A percentile compares a stretch with the other conserved stretches of the same genome.
Conservation (phyloP, 2,329 filamentous ascomycete species). For the Eurotiales sp. region DNA sequence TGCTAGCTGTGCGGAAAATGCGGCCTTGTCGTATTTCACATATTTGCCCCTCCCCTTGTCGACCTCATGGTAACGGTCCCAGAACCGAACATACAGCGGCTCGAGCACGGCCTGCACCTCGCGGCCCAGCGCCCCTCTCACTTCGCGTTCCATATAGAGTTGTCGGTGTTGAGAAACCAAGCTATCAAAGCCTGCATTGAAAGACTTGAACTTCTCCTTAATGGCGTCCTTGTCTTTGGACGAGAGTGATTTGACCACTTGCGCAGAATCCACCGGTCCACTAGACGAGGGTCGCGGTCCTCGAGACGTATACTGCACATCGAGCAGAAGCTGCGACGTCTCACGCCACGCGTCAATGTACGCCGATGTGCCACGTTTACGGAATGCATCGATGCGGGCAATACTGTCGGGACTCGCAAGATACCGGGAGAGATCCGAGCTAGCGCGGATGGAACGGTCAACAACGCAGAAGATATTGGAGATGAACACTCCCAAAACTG, state of each 20-base stretch:
- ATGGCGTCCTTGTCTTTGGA: constrained; percentile 94
- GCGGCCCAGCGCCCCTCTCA: constrained; percentile 71
- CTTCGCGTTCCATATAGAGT: constrained; percentile 87
- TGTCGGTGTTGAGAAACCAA: constrained; percentile 77
- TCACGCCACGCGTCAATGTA: constrained; percentile 90
- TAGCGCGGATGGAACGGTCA: constrained; percentile 77
- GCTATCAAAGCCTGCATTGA: constrained; percentile 88
- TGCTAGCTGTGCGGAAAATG: constrained; percentile 62
- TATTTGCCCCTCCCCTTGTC: constrained; percentile 98
- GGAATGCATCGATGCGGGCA: constrained; percentile 71
- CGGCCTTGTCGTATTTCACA: constrained; percentile 90
- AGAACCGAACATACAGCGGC: constrained; percentile 90
- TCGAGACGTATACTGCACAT: constrained; percentile 87
- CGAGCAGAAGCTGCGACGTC: constrained; percentile 76
- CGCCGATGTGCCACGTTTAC: constrained; percentile 75
- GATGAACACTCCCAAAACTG: constrained; percentile 79
- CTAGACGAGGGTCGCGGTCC: constrained; percentile 67
- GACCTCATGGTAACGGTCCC: constrained; percentile 94
- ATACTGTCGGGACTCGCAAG: constrained; percentile 61
- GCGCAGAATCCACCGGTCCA: constrained; percentile 65
- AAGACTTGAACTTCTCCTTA: constrained; percentile 90
- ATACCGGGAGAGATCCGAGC: constrained; percentile 66
- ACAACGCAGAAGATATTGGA: constrained; percentile 83
- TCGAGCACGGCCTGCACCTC: constrained; percentile 91
- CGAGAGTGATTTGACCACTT: constrained; percentile 75